Evolutionary conservation across 805 yeast genomes (phyloP).

Genomic region (Hanseniaspora singularis): DNA sequence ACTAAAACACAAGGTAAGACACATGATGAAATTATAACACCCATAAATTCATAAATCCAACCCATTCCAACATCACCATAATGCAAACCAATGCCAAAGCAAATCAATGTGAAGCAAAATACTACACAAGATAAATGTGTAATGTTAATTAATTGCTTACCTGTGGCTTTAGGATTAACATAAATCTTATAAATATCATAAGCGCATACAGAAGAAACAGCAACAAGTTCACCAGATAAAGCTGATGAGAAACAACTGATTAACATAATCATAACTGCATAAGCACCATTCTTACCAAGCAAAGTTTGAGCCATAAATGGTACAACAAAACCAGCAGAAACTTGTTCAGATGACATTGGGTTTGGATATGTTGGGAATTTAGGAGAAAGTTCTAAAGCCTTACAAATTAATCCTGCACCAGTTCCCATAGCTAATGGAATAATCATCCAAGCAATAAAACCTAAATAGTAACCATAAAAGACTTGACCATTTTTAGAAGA

Average conservation of each 20-base stretch:
- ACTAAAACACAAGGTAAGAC: conserved; percentile 67
- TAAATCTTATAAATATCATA: conserved; percentile 77
- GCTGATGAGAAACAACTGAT: conserved; percentile 93
- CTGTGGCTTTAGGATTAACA: conserved; percentile 64
- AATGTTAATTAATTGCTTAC: conserved; percentile 54
- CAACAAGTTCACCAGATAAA: conserved; percentile 79
- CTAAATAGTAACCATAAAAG: conserved; percentile 74
- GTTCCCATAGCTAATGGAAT: conserved; percentile 75
- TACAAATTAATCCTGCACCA: conserved; percentile 76
- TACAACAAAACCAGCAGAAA: conserved; percentile 67
- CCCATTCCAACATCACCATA: conserved; percentile 82
- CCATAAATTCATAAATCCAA: conserved; percentile 77
- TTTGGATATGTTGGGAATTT: conserved; percentile 72
- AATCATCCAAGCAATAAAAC: conserved; percentile 86
- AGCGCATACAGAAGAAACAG: conserved; percentile 74
- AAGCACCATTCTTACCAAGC: conserved; percentile 82
- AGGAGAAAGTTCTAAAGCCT: conserved; percentile 57
- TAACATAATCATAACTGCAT: conserved; percentile 61
- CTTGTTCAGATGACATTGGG: conserved; percentile 52
- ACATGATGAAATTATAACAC: conserved; percentile 76
- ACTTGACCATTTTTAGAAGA: conserved; percentile 66
- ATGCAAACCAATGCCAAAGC: conserved; percentile 67
- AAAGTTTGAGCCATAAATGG: conserved; percentile 64
- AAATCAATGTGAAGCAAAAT: conserved; percentile 58
- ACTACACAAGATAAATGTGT: conserved; percentile 58